These are phyloP conservation scores for Kuraishia capsulata DNA, from an alignment of 805 yeast genomes.

Conservation along the genomic window DNA sequence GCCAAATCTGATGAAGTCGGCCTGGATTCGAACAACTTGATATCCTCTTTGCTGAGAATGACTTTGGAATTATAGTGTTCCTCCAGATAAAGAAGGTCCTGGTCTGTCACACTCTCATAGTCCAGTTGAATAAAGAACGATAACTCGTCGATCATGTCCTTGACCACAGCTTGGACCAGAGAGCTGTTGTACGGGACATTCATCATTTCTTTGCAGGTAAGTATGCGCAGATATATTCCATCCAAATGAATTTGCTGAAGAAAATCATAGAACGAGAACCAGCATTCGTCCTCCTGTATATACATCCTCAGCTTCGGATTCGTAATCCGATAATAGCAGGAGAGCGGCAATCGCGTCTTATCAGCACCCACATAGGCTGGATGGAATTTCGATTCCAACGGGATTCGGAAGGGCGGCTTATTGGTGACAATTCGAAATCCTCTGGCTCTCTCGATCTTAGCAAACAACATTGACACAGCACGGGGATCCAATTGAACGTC, in stretches of 20 bases:
- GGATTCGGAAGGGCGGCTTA: constrained; percentile 14
- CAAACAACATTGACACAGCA: constrained; percentile 8
- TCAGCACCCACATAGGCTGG: constrained; percentile 18
- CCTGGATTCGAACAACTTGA: constrained; percentile 6
- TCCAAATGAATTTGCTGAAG: constrained; percentile 21
- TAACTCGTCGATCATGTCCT: constrained; percentile 10
- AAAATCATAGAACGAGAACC: constrained; percentile 20
- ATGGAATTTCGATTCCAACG: constrained; percentile 14
- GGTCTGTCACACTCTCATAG: constrained; percentile 9
- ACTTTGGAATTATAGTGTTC: constrained; percentile 13
- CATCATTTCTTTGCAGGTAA: constrained; percentile 18
- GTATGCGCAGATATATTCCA: constrained; percentile 24
- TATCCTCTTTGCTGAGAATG: constrained; percentile 6
- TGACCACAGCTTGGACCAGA: constrained; percentile 12
- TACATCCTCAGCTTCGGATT: constrained; percentile 7
- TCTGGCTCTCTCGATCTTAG: constrained; percentile 12
- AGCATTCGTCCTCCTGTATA: constrained; percentile 6
- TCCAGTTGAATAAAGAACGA: constrained; percentile 14
- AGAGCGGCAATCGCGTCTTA: constrained; percentile 9
- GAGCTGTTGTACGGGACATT: constrained; percentile 7
- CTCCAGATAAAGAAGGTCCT: constrained; percentile 10
- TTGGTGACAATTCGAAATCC: constrained; percentile 13
- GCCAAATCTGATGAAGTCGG: not conserved
- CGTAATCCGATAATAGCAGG: constrained; percentile 14
- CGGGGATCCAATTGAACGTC: constrained; percentile 2